Evolutionary conservation across 2,329 filamentous ascomycete species (phyloP).

Genomic region (Talaromyces piceae): DNA sequence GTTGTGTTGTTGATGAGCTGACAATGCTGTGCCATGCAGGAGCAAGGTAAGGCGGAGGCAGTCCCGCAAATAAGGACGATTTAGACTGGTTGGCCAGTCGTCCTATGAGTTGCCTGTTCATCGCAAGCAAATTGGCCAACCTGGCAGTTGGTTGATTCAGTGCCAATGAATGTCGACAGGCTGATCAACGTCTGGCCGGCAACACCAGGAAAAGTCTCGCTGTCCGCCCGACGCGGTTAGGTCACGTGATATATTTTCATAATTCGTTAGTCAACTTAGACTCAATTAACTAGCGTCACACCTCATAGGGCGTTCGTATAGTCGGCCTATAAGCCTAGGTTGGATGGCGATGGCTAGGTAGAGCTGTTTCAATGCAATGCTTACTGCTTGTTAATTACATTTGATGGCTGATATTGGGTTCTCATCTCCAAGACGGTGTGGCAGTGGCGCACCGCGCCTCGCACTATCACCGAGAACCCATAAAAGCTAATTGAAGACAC

Average conservation of each 20-base stretch:
- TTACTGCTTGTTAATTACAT: background rate
- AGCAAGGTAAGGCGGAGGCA: slow-evolving; percentile 39
- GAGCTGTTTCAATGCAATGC: background rate
- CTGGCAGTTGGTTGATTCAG: background rate
- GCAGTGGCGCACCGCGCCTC: no score
- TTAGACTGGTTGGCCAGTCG: slow-evolving; percentile 28
- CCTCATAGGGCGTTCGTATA: background rate
- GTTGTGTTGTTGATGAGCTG: slow-evolving; percentile 23
- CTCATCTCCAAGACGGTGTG: no score
- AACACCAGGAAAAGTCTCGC: background rate
- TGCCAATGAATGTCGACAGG: background rate
- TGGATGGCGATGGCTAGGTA: background rate
- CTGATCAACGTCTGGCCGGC: background rate
- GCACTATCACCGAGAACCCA: no score
- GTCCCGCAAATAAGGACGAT: slow-evolving; percentile 26
- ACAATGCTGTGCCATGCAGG: slow-evolving; percentile 32
- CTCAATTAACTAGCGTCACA: background rate
- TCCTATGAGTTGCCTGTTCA: slow-evolving; percentile 30
- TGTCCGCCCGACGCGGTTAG: background rate
- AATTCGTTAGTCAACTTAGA: background rate
- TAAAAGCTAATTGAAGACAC: no score
- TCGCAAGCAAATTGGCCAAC: slow-evolving; percentile 14
- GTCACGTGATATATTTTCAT: background rate
- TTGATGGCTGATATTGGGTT: no score
- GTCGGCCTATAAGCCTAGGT: background rate